Evolutionary conservation across 768 basidiomycete genomes (phyloP).

Genomic region (Pholiota microspora): DNA sequence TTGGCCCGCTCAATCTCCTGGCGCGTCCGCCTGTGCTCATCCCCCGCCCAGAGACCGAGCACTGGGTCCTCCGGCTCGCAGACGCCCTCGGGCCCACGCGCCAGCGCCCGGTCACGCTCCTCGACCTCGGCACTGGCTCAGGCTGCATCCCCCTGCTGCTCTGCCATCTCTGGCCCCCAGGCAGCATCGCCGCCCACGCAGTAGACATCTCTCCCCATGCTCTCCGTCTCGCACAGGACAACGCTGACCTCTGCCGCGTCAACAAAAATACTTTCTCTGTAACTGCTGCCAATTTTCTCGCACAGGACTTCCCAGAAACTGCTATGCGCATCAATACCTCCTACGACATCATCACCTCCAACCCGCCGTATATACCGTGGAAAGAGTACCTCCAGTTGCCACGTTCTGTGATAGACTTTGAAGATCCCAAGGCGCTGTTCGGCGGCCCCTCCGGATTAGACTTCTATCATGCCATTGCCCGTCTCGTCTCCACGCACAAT

Average conservation of each 20-base stretch:
- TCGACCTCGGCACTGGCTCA: constrained; percentile 93
- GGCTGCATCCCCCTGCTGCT: constrained; percentile 91
- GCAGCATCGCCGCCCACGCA: constrained; percentile 53
- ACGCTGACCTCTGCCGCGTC: constrained; percentile 41
- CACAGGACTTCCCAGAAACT: constrained; percentile 39
- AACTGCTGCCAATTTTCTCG: constrained; percentile 41
- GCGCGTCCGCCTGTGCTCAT: constrained; percentile 83
- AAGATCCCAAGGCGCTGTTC: constrained; percentile 80
- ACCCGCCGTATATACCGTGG: constrained; percentile 83
- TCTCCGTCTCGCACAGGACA: constrained; percentile 46
- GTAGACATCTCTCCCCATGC: constrained; percentile 72
- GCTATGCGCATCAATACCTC: constrained; percentile 37
- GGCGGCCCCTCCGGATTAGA: constrained; percentile 65
- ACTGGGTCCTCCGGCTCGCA: constrained; percentile 70
- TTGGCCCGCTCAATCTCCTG: constrained; percentile 78
- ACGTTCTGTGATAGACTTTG: constrained; percentile 69
- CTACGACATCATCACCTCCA: constrained; percentile 79
- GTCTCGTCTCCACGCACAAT: constrained; percentile 48
- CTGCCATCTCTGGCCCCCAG: constrained; percentile 59
- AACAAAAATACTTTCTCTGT: constrained; percentile 41
- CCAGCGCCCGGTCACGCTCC: constrained; percentile 40
- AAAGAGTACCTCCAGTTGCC: constrained; percentile 63
- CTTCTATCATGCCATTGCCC: constrained; percentile 72
- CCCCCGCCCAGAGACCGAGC: constrained; percentile 92
- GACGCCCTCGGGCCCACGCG: constrained; percentile 37